Conservation (phyloP, 2,329 filamentous ascomycete genomes). For the Colletotrichum noveboracense region DNA sequence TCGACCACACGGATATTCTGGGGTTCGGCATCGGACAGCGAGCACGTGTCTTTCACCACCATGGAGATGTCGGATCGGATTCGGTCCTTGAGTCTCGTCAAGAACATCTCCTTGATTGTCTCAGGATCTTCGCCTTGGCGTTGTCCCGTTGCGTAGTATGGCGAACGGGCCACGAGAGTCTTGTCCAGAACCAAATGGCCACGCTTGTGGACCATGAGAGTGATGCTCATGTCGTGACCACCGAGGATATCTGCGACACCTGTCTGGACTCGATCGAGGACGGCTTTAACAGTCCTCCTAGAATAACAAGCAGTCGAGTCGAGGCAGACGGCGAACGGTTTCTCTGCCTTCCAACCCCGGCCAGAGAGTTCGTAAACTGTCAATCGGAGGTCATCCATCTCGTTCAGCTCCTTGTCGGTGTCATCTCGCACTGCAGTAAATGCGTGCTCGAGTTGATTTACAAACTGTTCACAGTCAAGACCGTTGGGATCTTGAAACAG, state of each 20-base stretch:
- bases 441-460: slow-evolving; percentile 40
- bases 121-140: slow-evolving; percentile 34
- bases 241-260: slow-evolving; percentile 54
- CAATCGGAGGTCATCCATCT: slow-evolving; percentile 54
- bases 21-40: slow-evolving; percentile 39
- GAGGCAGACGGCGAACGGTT: slow-evolving; percentile 51
- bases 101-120: slow-evolving; percentile 41
- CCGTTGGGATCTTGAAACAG: slow-evolving; percentile 50
- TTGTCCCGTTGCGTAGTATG: slow-evolving; percentile 18
- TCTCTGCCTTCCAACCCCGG: slow-evolving; percentile 48
- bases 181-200: slow-evolving; percentile 59
- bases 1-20: slow-evolving; percentile 21
- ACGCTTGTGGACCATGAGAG: slow-evolving; percentile 54
- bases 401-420: slow-evolving; percentile 44
- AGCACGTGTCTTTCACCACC: slow-evolving; percentile 57
- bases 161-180: slow-evolving; percentile 42
- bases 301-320: slow-evolving; percentile 46
- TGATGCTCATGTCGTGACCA: slow-evolving; percentile 50
- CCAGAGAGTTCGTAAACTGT: slow-evolving; percentile 51
- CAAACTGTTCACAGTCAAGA: slow-evolving; percentile 50
- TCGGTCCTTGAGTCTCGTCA: slow-evolving; percentile 47
- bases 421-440: slow-evolving; percentile 43
- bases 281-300: slow-evolving; percentile 50
- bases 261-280: slow-evolving; percentile 56
- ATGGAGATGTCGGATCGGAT: slow-evolving; percentile 53